Conservation (phyloP, 495 filamentous ascomycete genomes). For the Articulospora tetracladia region DNA sequence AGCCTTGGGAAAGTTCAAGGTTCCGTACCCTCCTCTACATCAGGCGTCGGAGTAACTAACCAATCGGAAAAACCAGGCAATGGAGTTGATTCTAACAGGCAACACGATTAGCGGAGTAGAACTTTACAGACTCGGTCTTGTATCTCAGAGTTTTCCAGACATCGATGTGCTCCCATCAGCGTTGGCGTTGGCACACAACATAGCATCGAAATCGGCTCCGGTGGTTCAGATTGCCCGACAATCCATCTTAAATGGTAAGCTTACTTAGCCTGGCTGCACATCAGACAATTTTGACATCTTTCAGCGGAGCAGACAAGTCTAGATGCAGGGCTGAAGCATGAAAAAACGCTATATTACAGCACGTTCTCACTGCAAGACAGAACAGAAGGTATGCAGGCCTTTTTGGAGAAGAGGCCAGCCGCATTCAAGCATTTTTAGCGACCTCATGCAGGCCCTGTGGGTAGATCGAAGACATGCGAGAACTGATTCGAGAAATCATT, state of each 20-base stretch:
- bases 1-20: conserved; percentile 36
- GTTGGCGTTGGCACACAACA: conserved; percentile 10
- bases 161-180: conserved; percentile 11
- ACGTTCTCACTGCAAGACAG: conserved; percentile 15
- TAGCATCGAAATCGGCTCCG: conserved; percentile 21
- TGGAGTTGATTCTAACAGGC: conserved; percentile 9
- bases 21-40: background rate
- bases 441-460: background rate
- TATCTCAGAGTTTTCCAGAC: conserved; percentile 14
- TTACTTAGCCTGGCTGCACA: background rate
- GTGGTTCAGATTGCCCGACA: conserved; percentile 24
- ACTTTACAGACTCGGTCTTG: conserved; percentile 13
- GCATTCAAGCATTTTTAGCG: conserved; percentile 15
- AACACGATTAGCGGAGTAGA: background rate
- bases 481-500: background rate
- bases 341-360: conserved; percentile 6
- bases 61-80: background rate
- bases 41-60: background rate
- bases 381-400: conserved; percentile 19
- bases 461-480: background rate
- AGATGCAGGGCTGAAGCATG: background rate
- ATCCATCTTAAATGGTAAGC: conserved; percentile 24
- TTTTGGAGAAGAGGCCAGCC: conserved; percentile 21
- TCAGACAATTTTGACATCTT: background rate
- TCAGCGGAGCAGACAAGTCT: background rate